Conservation (phyloP, 176 grass and related monocot genomes). For the Musa acuminata region DNA sequence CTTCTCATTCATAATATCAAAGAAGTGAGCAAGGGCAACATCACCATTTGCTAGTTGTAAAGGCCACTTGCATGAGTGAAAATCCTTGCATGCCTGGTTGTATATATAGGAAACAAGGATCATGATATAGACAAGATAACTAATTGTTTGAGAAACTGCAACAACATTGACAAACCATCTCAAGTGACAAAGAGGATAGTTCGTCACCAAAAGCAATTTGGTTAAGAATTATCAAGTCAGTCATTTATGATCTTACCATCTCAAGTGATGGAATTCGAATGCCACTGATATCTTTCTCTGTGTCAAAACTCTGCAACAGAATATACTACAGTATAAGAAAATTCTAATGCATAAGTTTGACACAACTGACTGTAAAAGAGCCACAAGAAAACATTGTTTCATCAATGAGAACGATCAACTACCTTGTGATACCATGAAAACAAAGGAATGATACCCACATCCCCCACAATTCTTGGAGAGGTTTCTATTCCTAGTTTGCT, state of each 20-base stretch:
- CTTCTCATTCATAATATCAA: conserved; percentile 82
- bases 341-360: conserved; percentile 2
- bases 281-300: conserved; percentile 71
- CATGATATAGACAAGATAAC: background rate
- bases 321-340: conserved; percentile 29
- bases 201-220: too few relatives aligned
- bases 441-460: conserved; percentile 94
- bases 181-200: too few relatives aligned
- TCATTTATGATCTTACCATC: conserved; percentile 37
- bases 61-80: conserved; percentile 85
- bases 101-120: conserved; percentile 4
- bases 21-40: conserved; percentile 63
- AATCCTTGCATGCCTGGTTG: conserved; percentile 86
- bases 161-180: too few relatives aligned
- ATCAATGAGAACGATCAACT: conserved; percentile 7
- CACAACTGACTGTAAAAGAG: conserved; percentile 2
- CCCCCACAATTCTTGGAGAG: conserved; percentile 52
- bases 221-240: background rate
- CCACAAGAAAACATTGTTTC: background rate
- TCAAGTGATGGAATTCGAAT: conserved; percentile 77
- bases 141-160: too few relatives aligned
- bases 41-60: conserved; percentile 42
- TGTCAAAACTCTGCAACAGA: conserved; percentile 83
- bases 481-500: conserved; percentile 84
- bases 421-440: conserved; percentile 99